Evolutionary conservation across 805 yeast species (phyloP).

Genomic region (Allodekkera sacchari): DNA sequence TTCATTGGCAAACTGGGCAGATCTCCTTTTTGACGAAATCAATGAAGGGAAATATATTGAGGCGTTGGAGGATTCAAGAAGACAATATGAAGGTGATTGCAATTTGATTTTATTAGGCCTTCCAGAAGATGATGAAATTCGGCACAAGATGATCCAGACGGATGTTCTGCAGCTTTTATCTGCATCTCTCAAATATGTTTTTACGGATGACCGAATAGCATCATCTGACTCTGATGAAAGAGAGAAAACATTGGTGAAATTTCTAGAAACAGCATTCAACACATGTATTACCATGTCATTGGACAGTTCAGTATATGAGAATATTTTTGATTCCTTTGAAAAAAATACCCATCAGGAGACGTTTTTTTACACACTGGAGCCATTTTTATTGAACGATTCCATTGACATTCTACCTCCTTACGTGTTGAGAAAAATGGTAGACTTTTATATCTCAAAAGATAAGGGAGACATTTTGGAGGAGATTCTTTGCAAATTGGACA

Average conservation of each 20-base stretch:
- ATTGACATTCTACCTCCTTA: constrained; percentile 51
- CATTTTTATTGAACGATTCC: constrained; percentile 38
- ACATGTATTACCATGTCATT: constrained; percentile 32
- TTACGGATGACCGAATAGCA: constrained; percentile 18
- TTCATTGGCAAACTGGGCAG: constrained; percentile 62
- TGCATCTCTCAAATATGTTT: constrained; percentile 39
- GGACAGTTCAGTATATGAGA: constrained; percentile 30
- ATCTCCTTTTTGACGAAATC: constrained; percentile 41
- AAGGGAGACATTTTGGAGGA: constrained; percentile 51
- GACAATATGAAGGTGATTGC: constrained; percentile 42
- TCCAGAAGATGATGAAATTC: constrained; percentile 34
- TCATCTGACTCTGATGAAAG: constrained; percentile 8
- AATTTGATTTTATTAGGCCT: constrained; percentile 48
- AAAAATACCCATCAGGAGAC: constrained; percentile 23
- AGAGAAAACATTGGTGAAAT: constrained; percentile 15
- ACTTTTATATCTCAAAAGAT: constrained; percentile 31
- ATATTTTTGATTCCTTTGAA: constrained; percentile 36
- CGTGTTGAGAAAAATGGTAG: constrained; percentile 55
- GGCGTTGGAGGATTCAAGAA: constrained; percentile 50
- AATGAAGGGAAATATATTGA: constrained; percentile 38
- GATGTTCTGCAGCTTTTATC: constrained; percentile 50
- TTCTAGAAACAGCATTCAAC: constrained; percentile 31
- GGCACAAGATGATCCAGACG: constrained; percentile 43
- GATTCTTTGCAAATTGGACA: constrained; percentile 60
- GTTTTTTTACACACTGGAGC: constrained; percentile 47